Evolutionary conservation across 2,329 filamentous ascomycete species (phyloP), one percentile per base, ranked within the genome.

Genomic region (Dryadomyces quercus-mongolicae): DNA sequence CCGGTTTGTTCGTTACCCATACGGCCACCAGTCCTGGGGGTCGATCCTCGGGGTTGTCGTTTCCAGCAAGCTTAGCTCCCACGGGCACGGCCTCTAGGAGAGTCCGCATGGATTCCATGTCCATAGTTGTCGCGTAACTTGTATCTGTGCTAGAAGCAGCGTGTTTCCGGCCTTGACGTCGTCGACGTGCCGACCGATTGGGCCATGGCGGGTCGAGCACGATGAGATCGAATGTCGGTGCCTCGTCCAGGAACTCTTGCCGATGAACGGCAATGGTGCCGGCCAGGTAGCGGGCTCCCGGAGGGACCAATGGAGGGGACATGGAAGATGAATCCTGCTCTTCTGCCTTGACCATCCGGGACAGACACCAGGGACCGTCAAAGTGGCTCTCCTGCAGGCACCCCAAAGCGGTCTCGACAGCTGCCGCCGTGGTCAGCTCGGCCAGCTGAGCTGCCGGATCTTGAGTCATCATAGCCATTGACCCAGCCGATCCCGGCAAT

Each of bases 121-220:
- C 68, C 51, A 69, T 62, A 5, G 74, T 73, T 6, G 74, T 60
- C 2, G 62, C 58, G 65, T 82, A 80, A 44, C 52, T 53, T 5
- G 22, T 12, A n/a, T 52, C 53, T 7, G n/a, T n/a, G 6, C 13
- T 20, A 5, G 13, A 34, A 22, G 15, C 45, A 1, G 38, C 46
- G 20, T 4, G 15, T 6, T 20, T 43, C 16, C 22, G 40, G 1
- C 49, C 49, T 8, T 47, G 54, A 4, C 57, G 49, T 8, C 59
- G 54, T 1, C 59, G 53, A 60, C 77, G 77, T 15, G 81, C 87
- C 6, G 86, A 91, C 48, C 82, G 78, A 63, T 89, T 92, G 0
- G 87, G 86, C 87, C 88, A 92, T 1, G 88, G 87, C 3, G 88
- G 88, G 63, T 92, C 87, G 20, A 91, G 70, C 8, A 90, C 65